Evolutionary conservation across 208 protist species (phyloP), one percentile per base, ranked within the genome.

Genomic region (Wallacemonas sp.): DNA sequence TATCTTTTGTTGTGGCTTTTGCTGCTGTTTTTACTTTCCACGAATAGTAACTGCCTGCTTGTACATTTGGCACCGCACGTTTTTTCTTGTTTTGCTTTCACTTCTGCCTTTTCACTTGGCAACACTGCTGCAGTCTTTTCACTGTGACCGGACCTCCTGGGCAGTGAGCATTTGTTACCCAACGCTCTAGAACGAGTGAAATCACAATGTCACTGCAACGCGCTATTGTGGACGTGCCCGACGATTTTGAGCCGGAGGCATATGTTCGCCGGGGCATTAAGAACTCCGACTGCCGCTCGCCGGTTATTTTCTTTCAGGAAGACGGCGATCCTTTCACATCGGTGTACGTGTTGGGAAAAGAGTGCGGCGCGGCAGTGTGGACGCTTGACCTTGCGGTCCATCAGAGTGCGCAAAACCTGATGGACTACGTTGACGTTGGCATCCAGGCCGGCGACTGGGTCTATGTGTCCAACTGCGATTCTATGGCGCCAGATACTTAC

Each of bases 361-460:
- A 90, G 42, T 55, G 51, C 26, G 36, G 79, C 4, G 91, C 81
- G 1, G 79, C 84, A 0, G 91, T 96, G 45, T 96, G 91, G 88
- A 73, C 72, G 42, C 91, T 96, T 67, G 88, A 90, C 54, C 58
- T 91, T 8, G 66, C 78, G 3, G 19, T 72, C 30, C 64, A 75
- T 36, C 72, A 80, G 41, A 94, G 78, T 47, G 72, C 72, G 53
- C 70, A 86, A 51, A 93, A 95, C 70, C 76, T 86, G 12, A 72
- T 90, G 70, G 91, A 94, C 66, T 96, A 96, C 71, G 77, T 96
- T 31, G 91, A 96, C 21, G 84, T 96, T 24, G 88, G 91, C 11
- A 67, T 89, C 21, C 82, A 92, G 55, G 94, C 93, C 70, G 91
- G 91, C 15, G 91, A 96, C 71, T 96, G 91, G 88, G 88, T 96